These are phyloP conservation scores for Fusarium sp. DNA, from an alignment of 2,329 filamentous ascomycete genomes.

Conservation along the genomic window DNA sequence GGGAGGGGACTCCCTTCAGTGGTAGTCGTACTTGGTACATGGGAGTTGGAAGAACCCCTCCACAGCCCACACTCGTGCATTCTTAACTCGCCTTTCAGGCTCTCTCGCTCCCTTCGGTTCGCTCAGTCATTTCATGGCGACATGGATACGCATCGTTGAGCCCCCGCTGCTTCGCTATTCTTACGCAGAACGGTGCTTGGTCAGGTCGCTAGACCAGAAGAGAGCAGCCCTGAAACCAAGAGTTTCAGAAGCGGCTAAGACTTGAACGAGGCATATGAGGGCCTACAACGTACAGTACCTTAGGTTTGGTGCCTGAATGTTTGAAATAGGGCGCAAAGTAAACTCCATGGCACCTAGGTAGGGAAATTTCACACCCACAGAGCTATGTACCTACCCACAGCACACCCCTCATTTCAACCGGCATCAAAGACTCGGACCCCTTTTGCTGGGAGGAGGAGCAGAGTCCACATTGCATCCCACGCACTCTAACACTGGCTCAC, in stretches of 20 bases:
- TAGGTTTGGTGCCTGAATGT: slow-evolving; percentile 31
- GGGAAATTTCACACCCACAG: slow-evolving; percentile 19
- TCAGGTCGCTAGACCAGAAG: slow-evolving; percentile 2
- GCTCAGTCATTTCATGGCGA: slow-evolving; percentile 9
- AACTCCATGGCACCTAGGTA: slow-evolving; percentile 17
- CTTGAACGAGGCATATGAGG: neutral
- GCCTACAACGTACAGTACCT: neutral
- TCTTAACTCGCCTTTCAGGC: slow-evolving; percentile 40
- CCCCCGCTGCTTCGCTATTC: neutral
- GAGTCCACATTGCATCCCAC: slow-evolving; percentile 38
- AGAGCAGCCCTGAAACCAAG: slow-evolving; percentile 26
- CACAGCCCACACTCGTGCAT: slow-evolving; percentile 24
- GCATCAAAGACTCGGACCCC: slow-evolving; percentile 34
- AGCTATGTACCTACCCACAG: slow-evolving; percentile 24
- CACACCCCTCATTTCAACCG: slow-evolving; percentile 38
- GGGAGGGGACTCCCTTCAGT: slow-evolving; percentile 26
- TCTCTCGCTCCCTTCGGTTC: slow-evolving; percentile 18
- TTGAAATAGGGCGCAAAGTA: slow-evolving; percentile 27
- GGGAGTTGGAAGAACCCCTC: slow-evolving; percentile 29
- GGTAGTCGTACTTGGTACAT: slow-evolving; percentile 20
- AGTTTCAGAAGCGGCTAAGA: slow-evolving; percentile 25
- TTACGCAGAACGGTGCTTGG: neutral
- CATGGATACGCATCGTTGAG: slow-evolving; percentile 10
- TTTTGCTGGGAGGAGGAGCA: slow-evolving; percentile 28
- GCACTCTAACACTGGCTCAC: slow-evolving; percentile 36